Evolutionary conservation across 202 grass and related monocot genomes (phyloP), one percentile per base, ranked within the genome.

Genomic region (Miscanthus sacchariflorus): DNA sequence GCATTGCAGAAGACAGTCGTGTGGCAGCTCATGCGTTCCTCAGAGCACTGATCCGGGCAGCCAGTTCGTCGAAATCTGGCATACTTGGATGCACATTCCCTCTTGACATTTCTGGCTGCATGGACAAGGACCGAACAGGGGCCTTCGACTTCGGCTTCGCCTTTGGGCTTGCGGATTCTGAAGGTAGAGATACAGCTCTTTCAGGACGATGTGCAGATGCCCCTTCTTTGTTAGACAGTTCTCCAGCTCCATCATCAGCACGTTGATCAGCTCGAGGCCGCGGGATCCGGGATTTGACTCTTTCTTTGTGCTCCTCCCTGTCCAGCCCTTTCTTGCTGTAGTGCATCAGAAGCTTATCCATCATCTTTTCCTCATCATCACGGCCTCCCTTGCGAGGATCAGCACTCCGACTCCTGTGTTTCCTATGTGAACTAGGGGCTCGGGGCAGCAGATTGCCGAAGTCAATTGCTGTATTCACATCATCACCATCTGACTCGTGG

Each of bases 261-360:
- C 70, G 74, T n/a, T 81, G 72, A 27, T 88, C 86, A 49, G 73
- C 18, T 63, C 64, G 87, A 35, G 82, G 87, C 21, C 69, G 85
- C 14, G 90, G 83, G 24, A 56, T 76, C 25, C 73, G 74, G 44
- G 78, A 85, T 82, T 92, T 95, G 10, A 44, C 82, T 90, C 87
- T 91, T 65, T 86, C 74, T 76, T 70, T 94, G 64, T 12, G 75
- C 40, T 90, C 87, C 17, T 88, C 72, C 81, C 78, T 87, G 1
- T 73, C 84, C n/a, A 81, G n/a, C 35, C 93, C 88, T 90, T 99
- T 99, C 85, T 88, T 90, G 82, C 94, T 97, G 81, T 95, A 91
- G 64, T 97, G 88, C 85, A 83, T 89, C 56, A 97, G 90, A 68
- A 95, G 86, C 68, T 93, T 95, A 68, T 99, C 97, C 91, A 97